Percentiles rank a stretch among this genome's conserved stretches.
Evolutionary conservation across 495 filamentous ascomycete species (phyloP).

Genomic region (Parathielavia hyrcaniae): DNA sequence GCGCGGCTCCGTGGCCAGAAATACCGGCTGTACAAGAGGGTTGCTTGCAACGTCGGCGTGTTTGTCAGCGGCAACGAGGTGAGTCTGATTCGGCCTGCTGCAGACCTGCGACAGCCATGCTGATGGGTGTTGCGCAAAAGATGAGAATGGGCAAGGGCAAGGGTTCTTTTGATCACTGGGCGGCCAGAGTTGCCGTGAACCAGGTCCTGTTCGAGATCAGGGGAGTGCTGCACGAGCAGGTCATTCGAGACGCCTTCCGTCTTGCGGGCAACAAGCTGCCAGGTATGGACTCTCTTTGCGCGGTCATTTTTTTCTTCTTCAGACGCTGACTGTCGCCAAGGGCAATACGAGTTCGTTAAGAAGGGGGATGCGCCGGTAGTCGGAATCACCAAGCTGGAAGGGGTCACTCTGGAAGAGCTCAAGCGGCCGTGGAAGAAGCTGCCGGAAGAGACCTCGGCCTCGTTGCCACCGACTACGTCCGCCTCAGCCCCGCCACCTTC

Average conservation of each 20-base stretch:
- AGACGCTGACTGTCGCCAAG: constrained; percentile 43
- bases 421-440: constrained; percentile 67
- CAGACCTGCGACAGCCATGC: background rate
- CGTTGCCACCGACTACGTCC: constrained; percentile 8
- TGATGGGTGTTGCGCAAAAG: constrained; percentile 32
- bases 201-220: constrained; percentile 88
- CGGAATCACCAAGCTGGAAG: constrained; percentile 84
- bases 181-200: constrained; percentile 75
- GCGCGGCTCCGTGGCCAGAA: constrained; percentile 81
- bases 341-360: constrained; percentile 86
- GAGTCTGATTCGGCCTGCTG: constrained; percentile 17
- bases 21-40: constrained; percentile 84
- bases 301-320: background rate
- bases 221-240: constrained; percentile 87
- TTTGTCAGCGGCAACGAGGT: constrained; percentile 93
- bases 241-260: constrained; percentile 88
- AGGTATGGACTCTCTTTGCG: constrained; percentile 48
- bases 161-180: constrained; percentile 95
- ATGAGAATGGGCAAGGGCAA: constrained; percentile 98
- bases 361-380: constrained; percentile 89
- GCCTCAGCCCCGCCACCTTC: constrained; percentile 25
- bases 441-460: constrained; percentile 34
- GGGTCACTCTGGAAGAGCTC: constrained; percentile 72
- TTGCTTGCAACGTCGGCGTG: constrained; percentile 87
- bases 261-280: constrained; percentile 93